Evolutionary conservation across 139 green algal genomes (phyloP).

Genomic region (Chlamydomonas sp.): DNA sequence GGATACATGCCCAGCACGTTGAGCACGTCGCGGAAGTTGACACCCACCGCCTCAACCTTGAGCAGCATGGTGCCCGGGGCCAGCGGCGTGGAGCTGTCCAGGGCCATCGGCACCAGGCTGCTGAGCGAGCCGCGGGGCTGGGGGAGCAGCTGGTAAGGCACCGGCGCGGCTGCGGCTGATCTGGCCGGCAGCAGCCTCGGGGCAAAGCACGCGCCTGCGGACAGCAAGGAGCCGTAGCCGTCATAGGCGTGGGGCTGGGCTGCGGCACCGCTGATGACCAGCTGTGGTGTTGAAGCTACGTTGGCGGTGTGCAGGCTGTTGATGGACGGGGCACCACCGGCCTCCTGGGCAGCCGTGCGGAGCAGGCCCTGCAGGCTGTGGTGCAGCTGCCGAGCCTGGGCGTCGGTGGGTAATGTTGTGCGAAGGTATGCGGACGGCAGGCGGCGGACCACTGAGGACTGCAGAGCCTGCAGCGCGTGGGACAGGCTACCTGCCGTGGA

Average conservation of each 20-base stretch:
- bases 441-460: neutral
- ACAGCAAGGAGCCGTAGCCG: slow-evolving; percentile 29
- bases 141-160: slow-evolving; percentile 52
- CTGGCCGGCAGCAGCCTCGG: slow-evolving; percentile 35
- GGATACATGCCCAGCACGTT: slow-evolving; percentile 78
- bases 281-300: too few species aligned
- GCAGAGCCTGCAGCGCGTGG: slow-evolving; percentile 7
- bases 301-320: neutral
- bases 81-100: slow-evolving; percentile 15
- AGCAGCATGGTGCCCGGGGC: slow-evolving; percentile 45
- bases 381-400: neutral
- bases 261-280: neutral
- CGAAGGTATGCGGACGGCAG: neutral
- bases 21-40: slow-evolving; percentile 84
- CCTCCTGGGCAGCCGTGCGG: slow-evolving; percentile 33
- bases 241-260: slow-evolving; percentile 8
- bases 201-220: neutral
- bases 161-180: neutral
- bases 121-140: slow-evolving; percentile 57
- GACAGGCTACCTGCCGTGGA: neutral
- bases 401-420: too few species aligned
- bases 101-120: slow-evolving; percentile 51
- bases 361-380: slow-evolving; percentile 33
- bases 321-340: neutral
- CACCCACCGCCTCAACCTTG: slow-evolving; percentile 66